phyloP scores from a whole-genome alignment of 208 protist genomes.

The Porcisia deanei region DNA sequence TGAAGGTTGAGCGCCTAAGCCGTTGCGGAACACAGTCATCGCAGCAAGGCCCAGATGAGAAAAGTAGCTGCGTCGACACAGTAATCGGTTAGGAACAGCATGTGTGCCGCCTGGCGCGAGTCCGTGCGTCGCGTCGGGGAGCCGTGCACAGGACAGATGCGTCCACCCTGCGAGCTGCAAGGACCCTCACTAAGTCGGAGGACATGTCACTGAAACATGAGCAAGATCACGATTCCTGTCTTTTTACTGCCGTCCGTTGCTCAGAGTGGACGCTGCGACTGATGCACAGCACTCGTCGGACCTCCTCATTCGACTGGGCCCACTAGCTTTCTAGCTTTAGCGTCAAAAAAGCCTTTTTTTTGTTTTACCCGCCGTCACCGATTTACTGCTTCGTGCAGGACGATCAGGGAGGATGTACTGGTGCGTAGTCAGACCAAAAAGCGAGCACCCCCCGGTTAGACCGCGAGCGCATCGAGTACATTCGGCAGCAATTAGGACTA shows the following conservation, averaged over 20 bases:
- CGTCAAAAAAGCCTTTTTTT: constrained; percentile 45
- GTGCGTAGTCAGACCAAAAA: constrained; percentile 25
- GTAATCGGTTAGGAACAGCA: too few species aligned
- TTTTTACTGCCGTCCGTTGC: constrained; percentile 34
- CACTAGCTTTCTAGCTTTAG: constrained; percentile 44
- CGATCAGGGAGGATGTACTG: constrained; percentile 21
- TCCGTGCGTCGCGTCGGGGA: neutral
- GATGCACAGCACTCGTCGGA: constrained; percentile 12
- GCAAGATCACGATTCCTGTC: constrained; percentile 46
- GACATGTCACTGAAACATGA: constrained; percentile 29
- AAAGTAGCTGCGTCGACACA: neutral
- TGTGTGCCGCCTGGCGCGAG: neutral
- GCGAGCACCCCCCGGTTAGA: constrained; percentile 15
- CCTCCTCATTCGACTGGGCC: constrained; percentile 24
- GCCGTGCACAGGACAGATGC: neutral
- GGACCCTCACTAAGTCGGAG: neutral
- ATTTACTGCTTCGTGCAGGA: constrained; percentile 38
- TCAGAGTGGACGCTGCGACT: constrained; percentile 31
- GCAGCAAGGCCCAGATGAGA: neutral
- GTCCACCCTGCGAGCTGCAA: neutral
- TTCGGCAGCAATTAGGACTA: constrained; percentile 14
- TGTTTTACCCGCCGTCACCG: constrained; percentile 51
- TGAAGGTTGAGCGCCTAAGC: neutral
- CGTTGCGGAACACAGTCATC: neutral
- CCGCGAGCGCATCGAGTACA: constrained; percentile 29